Conservation (phyloP, 768 basidiomycete genomes). For the Pleurotus cornucopiae region DNA sequence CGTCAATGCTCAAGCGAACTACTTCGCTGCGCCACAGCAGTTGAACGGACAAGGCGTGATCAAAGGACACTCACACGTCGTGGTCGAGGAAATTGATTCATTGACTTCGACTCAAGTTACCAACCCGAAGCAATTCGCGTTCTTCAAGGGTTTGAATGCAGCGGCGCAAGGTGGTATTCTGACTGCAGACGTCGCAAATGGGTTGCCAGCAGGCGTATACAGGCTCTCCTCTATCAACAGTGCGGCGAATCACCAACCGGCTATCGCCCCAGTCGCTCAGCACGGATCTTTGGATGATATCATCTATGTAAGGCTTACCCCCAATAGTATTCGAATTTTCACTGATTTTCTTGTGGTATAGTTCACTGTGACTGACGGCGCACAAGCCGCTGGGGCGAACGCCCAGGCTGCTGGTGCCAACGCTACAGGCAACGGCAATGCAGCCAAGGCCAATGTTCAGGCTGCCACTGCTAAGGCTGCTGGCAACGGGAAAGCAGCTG, state of each 20-base stretch:
- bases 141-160: slow-evolving; percentile 54
- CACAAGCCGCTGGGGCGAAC: slow-evolving; percentile 23
- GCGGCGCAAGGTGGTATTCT: slow-evolving; percentile 45
- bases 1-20: slow-evolving; percentile 49
- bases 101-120: slow-evolving; percentile 40
- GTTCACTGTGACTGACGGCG: slow-evolving; percentile 30
- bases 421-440: slow-evolving; percentile 21
- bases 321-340: neutral
- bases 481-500: slow-evolving; percentile 27
- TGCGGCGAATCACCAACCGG: slow-evolving; percentile 56
- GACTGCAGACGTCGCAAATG: slow-evolving; percentile 44
- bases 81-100: slow-evolving; percentile 44
- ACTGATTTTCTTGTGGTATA: slow-evolving; percentile 8
- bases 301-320: slow-evolving; percentile 43
- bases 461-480: slow-evolving; percentile 13
- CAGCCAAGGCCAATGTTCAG: neutral
- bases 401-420: slow-evolving; percentile 11
- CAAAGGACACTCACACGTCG: slow-evolving; percentile 56
- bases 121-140: slow-evolving; percentile 49
- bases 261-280: slow-evolving; percentile 54
- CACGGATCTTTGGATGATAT: slow-evolving; percentile 60
- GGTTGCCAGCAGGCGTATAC: slow-evolving; percentile 58
- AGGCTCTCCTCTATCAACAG: slow-evolving; percentile 55
- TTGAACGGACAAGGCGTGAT: slow-evolving; percentile 47
- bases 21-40: slow-evolving; percentile 56